phyloP scores from a whole-genome alignment of 345 rosid genomes.

The Rubroshorea leprosula region DNA sequence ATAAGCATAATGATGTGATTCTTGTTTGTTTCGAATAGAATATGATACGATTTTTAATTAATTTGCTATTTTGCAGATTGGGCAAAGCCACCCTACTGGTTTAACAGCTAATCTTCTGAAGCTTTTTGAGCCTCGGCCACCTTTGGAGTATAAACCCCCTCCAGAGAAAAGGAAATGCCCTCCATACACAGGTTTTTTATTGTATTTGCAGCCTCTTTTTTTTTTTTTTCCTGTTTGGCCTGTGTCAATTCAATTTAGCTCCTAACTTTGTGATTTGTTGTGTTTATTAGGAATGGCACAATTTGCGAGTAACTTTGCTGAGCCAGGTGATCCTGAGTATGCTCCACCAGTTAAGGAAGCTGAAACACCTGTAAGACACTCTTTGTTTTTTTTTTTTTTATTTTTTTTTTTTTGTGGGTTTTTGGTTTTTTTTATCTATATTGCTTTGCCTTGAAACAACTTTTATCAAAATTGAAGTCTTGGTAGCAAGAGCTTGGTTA shows the following conservation, averaged over 20 bases:
- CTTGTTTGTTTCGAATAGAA: conserved; percentile 10
- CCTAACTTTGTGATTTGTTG: conserved; percentile 1
- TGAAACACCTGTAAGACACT: conserved; percentile 72
- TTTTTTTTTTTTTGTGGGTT: neutral
- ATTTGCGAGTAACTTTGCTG: conserved; percentile 73
- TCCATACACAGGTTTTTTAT: conserved; percentile 48
- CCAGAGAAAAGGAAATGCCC: conserved; percentile 93
- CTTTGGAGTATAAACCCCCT: conserved; percentile 77
- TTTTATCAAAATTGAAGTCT: neutral
- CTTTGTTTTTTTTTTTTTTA: neutral
- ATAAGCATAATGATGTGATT: too few species aligned
- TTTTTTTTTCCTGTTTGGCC: neutral
- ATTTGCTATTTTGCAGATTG: conserved; percentile 57
- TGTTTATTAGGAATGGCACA: conserved; percentile 75
- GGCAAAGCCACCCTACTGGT: conserved; percentile 96
- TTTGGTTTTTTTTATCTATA: neutral
- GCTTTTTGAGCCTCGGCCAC: conserved; percentile 90
- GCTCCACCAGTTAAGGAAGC: conserved; percentile 74
- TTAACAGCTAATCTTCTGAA: conserved; percentile 79
- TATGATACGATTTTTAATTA: neutral
- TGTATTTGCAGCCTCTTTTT: neutral
- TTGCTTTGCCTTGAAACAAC: too few species aligned
- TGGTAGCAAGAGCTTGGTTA: neutral
- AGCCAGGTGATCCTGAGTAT: conserved; percentile 82
- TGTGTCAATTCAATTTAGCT: neutral